Evolutionary conservation across 23 red algal genomes (phyloP).

Genomic region (Chondrus crispus): DNA sequence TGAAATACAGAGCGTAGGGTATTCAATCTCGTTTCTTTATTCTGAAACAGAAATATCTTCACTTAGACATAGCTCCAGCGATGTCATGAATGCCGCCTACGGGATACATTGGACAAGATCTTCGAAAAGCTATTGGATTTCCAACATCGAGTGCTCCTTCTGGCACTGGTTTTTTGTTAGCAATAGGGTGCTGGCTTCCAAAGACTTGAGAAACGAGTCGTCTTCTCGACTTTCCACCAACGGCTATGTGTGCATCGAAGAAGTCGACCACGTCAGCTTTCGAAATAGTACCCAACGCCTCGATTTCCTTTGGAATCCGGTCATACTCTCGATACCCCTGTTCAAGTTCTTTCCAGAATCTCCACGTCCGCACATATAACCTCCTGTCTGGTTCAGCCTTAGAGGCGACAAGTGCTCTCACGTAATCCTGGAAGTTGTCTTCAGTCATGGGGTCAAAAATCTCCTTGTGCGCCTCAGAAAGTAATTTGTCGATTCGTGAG

Average conservation of each 20-base stretch:
- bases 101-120: slow-evolving; percentile 31
- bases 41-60: no score
- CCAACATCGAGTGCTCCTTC: not conserved
- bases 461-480: slow-evolving; percentile 26
- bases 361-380: slow-evolving; percentile 26
- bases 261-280: slow-evolving; percentile 54
- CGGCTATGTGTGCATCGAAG: slow-evolving; percentile 54
- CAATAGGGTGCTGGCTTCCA: slow-evolving; percentile 40
- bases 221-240: slow-evolving; percentile 15
- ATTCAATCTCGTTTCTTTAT: no score
- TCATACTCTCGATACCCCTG: slow-evolving; percentile 24
- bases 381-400: slow-evolving; percentile 62
- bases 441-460: slow-evolving; percentile 43
- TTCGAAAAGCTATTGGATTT: slow-evolving; percentile 46
- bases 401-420: slow-evolving; percentile 31
- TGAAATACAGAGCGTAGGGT: no score
- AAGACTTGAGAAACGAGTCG: slow-evolving; percentile 52
- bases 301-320: slow-evolving; percentile 54
- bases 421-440: slow-evolving; percentile 65
- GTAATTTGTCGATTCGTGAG: slow-evolving; percentile 63
- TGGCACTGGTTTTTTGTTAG: not conserved
- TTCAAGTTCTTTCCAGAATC: slow-evolving; percentile 69
- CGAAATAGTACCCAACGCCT: slow-evolving; percentile 35
- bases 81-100: slow-evolving; percentile 54
- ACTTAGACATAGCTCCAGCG: no score